phyloP scores from a whole-genome alignment of 1,139 yeast genomes.

The Suhomyces yuchorum region DNA sequence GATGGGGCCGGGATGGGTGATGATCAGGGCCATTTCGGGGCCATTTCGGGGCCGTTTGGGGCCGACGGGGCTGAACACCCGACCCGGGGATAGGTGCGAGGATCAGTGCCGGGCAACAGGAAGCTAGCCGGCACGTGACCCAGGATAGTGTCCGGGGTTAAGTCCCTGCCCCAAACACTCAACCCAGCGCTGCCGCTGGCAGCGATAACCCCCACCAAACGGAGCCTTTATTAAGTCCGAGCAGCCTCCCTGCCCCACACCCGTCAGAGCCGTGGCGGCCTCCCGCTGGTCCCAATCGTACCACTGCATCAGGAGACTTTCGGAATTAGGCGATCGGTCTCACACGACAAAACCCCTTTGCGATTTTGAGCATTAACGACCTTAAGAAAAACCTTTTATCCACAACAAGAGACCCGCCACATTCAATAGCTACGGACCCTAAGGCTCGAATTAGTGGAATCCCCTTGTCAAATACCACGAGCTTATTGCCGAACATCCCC shows the following conservation, averaged over 20 bases:
- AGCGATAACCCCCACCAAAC: no score
- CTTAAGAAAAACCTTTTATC: constrained; percentile 2
- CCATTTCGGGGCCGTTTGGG: no score
- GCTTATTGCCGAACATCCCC: not conserved
- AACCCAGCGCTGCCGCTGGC: no score
- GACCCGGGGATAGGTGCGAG: no score
- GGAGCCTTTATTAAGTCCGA: not conserved
- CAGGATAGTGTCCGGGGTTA: no score
- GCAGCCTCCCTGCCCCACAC: not conserved
- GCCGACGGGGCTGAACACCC: no score
- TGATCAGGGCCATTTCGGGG: no score
- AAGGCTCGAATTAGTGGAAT: not conserved
- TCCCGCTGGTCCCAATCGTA: no score
- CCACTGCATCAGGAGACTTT: not conserved
- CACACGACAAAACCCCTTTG: constrained; percentile 11
- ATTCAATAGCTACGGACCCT: not conserved
- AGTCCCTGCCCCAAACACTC: no score
- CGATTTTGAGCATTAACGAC: constrained; percentile 4
- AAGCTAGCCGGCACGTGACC: no score
- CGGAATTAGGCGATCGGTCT: constrained; percentile 2
- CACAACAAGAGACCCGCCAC: constrained; percentile 8
- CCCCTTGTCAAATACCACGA: not conserved
- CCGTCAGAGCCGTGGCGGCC: not conserved
- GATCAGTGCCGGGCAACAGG: no score
- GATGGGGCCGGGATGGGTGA: no score